Evolutionary conservation across 2,329 filamentous ascomycete species (phyloP), one percentile per base, ranked within the genome.

Genomic region (Penicillium sp.): DNA sequence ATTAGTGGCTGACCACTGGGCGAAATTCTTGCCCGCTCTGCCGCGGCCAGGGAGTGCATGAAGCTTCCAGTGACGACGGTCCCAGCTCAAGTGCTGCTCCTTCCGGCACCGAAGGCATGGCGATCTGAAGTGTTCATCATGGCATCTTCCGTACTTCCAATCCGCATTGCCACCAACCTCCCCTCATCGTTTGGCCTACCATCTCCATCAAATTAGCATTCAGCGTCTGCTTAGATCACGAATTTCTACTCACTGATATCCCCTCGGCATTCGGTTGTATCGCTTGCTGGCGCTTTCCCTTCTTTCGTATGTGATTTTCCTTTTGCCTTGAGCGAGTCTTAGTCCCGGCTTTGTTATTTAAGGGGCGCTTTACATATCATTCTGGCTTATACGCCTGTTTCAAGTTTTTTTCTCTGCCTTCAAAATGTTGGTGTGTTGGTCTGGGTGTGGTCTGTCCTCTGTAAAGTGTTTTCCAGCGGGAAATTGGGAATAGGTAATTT

Each of bases 1-100:
- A 25, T 23, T 32, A 83, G 77, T 84, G 80, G 80, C 66, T 84
- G 31, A 83, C 78, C 12, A 82, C 79, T 5, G 61, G 61, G 30
- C 60, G 61, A 35, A 65, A 65, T 38, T 65, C 61, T 14, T 65
- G 61, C 27, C 61, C 61, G 37, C 49, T 65, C 5, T 65, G 61
- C 37, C 51, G 61, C 40, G 59, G 61, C 12, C 61, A 69, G 37
- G 66, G 66, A 25, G 66, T 69, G n/a, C 52, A 57, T 30, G 66
- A 69, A 46, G 60, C 52, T 3, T 36, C 52, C 6, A 51, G 28
- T 16, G 37, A 47, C 20, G 37, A 50, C 28, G 48, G 42, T 12
- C 14, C 51, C 14, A 32, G 47, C 2, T 22, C 55, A 22, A 45
- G 41, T 17, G 22, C 45, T 37, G 32, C 47, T 34, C 44, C 41